Evolutionary conservation across 2,329 filamentous ascomycete species (phyloP).

Genomic region (Fusarium domesticum): DNA sequence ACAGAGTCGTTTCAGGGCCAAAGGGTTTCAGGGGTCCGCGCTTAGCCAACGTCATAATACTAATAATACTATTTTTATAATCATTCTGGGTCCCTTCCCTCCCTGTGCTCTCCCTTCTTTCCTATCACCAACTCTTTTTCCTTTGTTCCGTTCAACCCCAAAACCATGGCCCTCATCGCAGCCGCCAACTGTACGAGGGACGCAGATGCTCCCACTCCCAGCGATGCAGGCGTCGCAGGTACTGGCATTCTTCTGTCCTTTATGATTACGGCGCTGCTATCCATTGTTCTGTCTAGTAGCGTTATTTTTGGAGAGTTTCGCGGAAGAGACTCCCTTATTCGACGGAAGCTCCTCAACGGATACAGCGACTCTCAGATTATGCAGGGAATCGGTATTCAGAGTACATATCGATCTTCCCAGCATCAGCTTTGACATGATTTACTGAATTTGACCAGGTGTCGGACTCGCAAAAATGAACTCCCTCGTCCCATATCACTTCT

Average conservation of each 20-base stretch:
- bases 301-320: constrained; percentile 56
- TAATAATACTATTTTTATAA: no score
- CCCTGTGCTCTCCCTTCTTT: no score
- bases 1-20: constrained; percentile 23
- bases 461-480: constrained; percentile 57
- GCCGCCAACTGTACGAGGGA: constrained; percentile 62
- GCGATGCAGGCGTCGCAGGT: constrained; percentile 57
- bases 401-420: constrained; percentile 17
- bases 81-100: no score
- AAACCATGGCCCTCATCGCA: constrained; percentile 56
- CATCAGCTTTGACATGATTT: background rate
- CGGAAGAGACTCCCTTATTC: constrained; percentile 49
- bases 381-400: constrained; percentile 66
- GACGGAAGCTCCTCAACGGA: constrained; percentile 61
- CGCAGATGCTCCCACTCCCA: constrained; percentile 33
- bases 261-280: constrained; percentile 59
- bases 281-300: constrained; percentile 52
- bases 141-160: no score
- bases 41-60: constrained; percentile 29
- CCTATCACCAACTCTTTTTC: no score
- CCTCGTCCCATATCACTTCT: constrained; percentile 67
- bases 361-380: constrained; percentile 68
- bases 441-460: constrained; percentile 34
- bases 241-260: constrained; percentile 59
- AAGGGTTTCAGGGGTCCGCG: constrained; percentile 25